phyloP scores from a whole-genome alignment of 1,284 basidiomycete genomes.

The Trametes sp. region DNA sequence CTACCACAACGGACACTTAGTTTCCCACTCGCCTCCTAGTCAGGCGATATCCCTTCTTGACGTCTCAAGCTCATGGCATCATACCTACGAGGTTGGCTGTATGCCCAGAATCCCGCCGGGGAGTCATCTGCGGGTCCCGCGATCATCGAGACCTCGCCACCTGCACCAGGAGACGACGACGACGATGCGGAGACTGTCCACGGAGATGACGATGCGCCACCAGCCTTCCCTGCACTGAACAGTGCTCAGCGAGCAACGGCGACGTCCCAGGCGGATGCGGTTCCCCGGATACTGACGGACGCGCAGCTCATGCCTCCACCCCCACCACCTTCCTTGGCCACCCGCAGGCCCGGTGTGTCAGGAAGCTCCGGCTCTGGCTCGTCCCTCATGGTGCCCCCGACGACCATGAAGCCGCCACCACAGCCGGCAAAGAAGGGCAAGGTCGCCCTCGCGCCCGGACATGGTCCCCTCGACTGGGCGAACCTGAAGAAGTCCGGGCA shows the following conservation, averaged over 20 bases:
- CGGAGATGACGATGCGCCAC: slow-evolving; percentile 68
- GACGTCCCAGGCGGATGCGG: slow-evolving; percentile 24
- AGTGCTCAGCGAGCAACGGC: slow-evolving; percentile 77
- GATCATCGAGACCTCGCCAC: slow-evolving; percentile 48
- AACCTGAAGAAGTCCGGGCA: slow-evolving; percentile 80
- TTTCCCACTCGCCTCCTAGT: neutral
- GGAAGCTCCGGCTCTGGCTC: slow-evolving; percentile 36
- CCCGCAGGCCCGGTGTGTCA: slow-evolving; percentile 52
- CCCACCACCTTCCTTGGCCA: slow-evolving; percentile 56
- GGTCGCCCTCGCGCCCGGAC: slow-evolving; percentile 91
- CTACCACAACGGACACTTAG: neutral
- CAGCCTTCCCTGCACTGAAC: slow-evolving; percentile 83
- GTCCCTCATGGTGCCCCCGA: slow-evolving; percentile 66
- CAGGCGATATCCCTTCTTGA: neutral
- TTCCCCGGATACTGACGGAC: slow-evolving; percentile 60
- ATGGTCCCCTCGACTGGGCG: slow-evolving; percentile 96
- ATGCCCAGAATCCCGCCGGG: slow-evolving; percentile 25
- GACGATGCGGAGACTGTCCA: slow-evolving; percentile 58
- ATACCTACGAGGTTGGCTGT: slow-evolving; percentile 43
- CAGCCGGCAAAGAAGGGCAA: slow-evolving; percentile 74
- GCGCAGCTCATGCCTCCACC: slow-evolving; percentile 77
- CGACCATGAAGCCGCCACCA: slow-evolving; percentile 62
- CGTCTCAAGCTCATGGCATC: slow-evolving; percentile 34
- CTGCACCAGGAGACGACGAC: slow-evolving; percentile 50
- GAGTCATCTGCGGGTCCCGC: slow-evolving; percentile 26